Conservation (phyloP, 179 eudicot genomes). For the Beta corolliflora region DNA sequence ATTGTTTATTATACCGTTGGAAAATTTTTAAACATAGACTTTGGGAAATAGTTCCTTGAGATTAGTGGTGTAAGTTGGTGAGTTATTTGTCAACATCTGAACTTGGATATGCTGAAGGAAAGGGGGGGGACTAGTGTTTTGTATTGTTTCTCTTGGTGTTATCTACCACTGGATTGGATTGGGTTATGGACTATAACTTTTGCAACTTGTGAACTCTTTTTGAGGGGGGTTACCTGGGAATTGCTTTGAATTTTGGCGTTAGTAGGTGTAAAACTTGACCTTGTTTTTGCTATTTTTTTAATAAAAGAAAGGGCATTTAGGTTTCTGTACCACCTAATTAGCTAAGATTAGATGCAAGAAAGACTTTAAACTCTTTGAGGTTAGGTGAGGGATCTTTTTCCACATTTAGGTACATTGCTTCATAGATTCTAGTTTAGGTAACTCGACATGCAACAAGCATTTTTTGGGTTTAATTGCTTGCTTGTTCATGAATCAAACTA, state of each 20-base stretch:
- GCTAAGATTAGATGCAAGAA: neutral
- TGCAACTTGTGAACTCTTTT: slow-evolving; percentile 17
- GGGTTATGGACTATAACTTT: slow-evolving; percentile 7
- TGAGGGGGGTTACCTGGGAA: slow-evolving; percentile 11
- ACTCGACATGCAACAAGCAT: slow-evolving; percentile 18
- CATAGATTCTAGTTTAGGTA: slow-evolving; percentile 17
- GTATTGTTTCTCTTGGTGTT: slow-evolving; percentile 20
- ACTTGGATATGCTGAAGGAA: slow-evolving; percentile 13
- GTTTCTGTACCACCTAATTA: neutral
- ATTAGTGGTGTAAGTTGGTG: slow-evolving; percentile 21
- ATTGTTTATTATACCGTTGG: slow-evolving; percentile 14
- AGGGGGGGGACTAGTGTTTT: slow-evolving; percentile 16
- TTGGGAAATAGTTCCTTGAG: slow-evolving; percentile 22
- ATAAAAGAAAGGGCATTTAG: neutral
- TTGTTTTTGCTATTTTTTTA: neutral
- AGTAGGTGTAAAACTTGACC: slow-evolving; percentile 24
- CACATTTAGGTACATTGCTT: slow-evolving; percentile 17
- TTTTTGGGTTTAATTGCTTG: slow-evolving; percentile 7
- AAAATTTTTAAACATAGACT: slow-evolving; percentile 3
- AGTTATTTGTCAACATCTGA: slow-evolving; percentile 20
- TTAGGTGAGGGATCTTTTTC: slow-evolving; percentile 28
- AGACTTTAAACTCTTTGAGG: slow-evolving; percentile 8
- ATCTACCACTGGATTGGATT: slow-evolving; percentile 7
- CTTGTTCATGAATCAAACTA: slow-evolving; percentile 14
- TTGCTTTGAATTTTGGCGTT: slow-evolving; percentile 7